phyloP scores from a whole-genome alignment of 306 rosid genomes.

The Sechiopsis laciniata region DNA sequence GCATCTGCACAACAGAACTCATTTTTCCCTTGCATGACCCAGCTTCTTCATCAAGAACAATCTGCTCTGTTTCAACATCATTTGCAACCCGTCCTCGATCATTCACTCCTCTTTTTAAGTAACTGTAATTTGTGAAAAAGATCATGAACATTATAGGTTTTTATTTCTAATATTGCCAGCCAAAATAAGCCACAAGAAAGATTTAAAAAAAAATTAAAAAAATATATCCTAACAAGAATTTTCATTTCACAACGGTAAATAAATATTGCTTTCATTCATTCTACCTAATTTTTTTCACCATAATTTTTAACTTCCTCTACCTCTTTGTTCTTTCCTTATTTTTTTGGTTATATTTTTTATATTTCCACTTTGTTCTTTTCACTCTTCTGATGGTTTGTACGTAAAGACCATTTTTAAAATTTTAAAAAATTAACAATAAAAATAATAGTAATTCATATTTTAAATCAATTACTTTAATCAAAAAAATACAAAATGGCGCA shows the following conservation, averaged over 20 bases:
- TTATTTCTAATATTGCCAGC: slow-evolving; percentile 15
- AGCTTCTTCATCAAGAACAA: slow-evolving; percentile 85
- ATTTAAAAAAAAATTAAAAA: neutral
- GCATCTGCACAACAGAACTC: slow-evolving; percentile 98
- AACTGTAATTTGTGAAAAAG: slow-evolving; percentile 38
- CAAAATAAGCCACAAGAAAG: neutral
- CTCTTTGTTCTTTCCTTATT: neutral
- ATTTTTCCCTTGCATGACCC: slow-evolving; percentile 82
- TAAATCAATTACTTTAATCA: no score
- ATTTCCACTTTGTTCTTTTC: neutral
- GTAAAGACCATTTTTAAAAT: no score
- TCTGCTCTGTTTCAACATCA: slow-evolving; percentile 99
- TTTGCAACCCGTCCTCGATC: slow-evolving; percentile 96
- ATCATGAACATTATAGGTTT: neutral
- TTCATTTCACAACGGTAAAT: neutral
- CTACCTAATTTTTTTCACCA: neutral
- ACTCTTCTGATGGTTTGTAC: neutral
- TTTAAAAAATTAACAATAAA: no score
- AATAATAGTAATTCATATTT: no score
- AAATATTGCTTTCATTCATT: neutral
- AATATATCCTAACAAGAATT: neutral
- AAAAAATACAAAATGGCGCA: no score
- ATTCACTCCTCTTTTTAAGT: slow-evolving; percentile 95
- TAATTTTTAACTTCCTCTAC: no score
- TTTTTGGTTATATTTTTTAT: no score